Evolutionary conservation across 352 stramenopile species (phyloP), one percentile per base, ranked within the genome.

Genomic region (Aphanomyces invadans): DNA sequence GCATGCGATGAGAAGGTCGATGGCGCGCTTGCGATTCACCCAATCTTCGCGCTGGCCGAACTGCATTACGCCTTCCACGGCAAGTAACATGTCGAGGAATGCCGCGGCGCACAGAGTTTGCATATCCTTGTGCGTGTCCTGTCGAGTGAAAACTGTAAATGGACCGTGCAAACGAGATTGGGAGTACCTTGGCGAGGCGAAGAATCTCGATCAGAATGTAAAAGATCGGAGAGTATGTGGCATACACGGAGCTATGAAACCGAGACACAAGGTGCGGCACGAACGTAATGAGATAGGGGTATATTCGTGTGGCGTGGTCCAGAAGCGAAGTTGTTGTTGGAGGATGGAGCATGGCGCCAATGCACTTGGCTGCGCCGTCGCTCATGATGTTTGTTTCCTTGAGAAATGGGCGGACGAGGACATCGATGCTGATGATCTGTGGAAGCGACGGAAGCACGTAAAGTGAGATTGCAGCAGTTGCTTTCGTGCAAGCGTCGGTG

Each of bases 171-270:
- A 11, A 21, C n/a, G 10, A 57, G n/a, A 56, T n/a, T n/a, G n/a
- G n/a, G n/a, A n/a, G n/a, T n/a, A n/a, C 46, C 60, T 67, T 57
- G 45, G 46, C 42, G 25, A 67, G 42, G 19, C 52, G 39, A 48
- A 46, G 7, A 23, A 67, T 57, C 5, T 49, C 33, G 2, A 15
- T 48, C 26, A 67, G 60, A 12, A 67, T 57, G 25, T 67, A 49
- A 57, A 67, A 67, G 17, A 57, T 67, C 12, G 60, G 44, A 2
- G 60, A 67, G 11, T 67, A 67, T 42, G 60, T 57, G 31, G 60
- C 60, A 25, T 67, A 51, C 15, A 67, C 26, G 12, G 28, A 21
- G 49, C 60, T 57, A 32, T 67, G 60, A 31, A 67, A 67, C 19
- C 32, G 52, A 28, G 60, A 32, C 15, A 67, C n/a, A 19, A 67